Percentiles rank a stretch among this genome's conserved stretches.
phyloP scores from a whole-genome alignment of 108 stramenopile genomes.

The Fragilariopsis cylindrus region DNA sequence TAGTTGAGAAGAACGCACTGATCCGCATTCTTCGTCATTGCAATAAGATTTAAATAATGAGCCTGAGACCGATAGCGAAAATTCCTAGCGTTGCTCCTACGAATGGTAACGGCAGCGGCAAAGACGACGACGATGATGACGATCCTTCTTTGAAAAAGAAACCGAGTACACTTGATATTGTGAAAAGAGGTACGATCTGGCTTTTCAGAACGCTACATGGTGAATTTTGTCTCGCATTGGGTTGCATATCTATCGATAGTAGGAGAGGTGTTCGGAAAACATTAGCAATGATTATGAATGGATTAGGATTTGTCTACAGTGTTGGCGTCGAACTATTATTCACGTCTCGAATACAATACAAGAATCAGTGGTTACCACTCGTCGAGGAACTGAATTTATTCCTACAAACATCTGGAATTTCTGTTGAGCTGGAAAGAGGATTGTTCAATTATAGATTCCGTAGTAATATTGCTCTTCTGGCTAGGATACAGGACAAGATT shows the following conservation, averaged over 20 bases:
- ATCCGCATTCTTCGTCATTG: too few species aligned
- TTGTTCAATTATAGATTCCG: slow-evolving; percentile 30
- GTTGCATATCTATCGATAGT: neutral
- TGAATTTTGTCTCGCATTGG: neutral
- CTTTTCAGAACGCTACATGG: neutral
- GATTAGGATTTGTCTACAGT: neutral
- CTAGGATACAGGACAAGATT: slow-evolving; percentile 34
- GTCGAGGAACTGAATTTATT: slow-evolving; percentile 28
- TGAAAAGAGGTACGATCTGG: neutral
- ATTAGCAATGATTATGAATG: neutral
- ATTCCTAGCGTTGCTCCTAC: neutral
- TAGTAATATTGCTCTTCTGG: slow-evolving; percentile 33
- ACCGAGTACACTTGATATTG: neutral
- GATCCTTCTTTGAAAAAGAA: slow-evolving; percentile 4
- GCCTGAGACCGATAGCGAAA: neutral
- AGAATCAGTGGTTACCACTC: slow-evolving; percentile 35
- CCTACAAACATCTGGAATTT: slow-evolving; percentile 35
- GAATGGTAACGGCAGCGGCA: neutral
- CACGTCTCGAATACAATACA: neutral
- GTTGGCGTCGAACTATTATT: slow-evolving; percentile 1
- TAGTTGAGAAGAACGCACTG: too few species aligned
- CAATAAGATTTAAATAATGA: neutral
- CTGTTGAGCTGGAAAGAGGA: slow-evolving; percentile 39
- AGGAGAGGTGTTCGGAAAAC: neutral
- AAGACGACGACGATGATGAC: neutral